These are phyloP conservation scores for Cladosporium colombiae DNA, from an alignment of 2,329 filamentous ascomycete species.

Conservation along the genomic window DNA sequence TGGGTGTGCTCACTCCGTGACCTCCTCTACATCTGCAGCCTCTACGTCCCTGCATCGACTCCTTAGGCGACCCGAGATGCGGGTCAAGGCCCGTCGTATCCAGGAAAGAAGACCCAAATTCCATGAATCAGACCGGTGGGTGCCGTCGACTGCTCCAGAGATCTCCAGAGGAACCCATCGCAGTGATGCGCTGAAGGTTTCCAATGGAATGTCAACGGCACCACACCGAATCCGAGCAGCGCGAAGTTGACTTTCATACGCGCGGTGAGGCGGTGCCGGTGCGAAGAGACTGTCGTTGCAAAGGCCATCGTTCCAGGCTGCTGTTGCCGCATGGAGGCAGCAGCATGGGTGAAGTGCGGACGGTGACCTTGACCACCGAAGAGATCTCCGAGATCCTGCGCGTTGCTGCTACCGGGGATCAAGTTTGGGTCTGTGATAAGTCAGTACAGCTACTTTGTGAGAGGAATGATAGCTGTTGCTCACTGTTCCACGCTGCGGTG, in stretches of 20 bases:
- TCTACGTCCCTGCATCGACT: slow-evolving; percentile 20
- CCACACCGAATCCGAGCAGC: not conserved
- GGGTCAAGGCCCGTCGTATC: slow-evolving; percentile 12
- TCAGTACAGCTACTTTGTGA: not conserved
- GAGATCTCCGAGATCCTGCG: not conserved
- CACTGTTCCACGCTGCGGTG: not conserved
- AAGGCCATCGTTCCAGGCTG: not conserved
- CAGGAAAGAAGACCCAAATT: not conserved
- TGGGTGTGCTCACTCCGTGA: not conserved
- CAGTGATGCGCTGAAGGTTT: not conserved
- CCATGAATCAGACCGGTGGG: not conserved
- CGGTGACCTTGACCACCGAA: slow-evolving; percentile 1
- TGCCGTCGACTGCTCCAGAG: not conserved
- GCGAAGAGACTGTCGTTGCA: not conserved
- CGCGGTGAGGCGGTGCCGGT: not conserved
- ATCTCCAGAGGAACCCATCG: not conserved
- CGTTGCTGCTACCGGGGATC: not conserved
- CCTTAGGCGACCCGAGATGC: not conserved
- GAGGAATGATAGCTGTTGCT: not conserved
- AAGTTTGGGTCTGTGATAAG: not conserved
- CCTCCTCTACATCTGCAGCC: slow-evolving; percentile 10
- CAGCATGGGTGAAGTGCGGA: not conserved
- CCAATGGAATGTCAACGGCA: not conserved
- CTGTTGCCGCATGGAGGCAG: not conserved
- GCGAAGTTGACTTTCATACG: not conserved